Conservation (phyloP, 2,329 filamentous ascomycete species). For the Trichoderma brevicompactum region DNA sequence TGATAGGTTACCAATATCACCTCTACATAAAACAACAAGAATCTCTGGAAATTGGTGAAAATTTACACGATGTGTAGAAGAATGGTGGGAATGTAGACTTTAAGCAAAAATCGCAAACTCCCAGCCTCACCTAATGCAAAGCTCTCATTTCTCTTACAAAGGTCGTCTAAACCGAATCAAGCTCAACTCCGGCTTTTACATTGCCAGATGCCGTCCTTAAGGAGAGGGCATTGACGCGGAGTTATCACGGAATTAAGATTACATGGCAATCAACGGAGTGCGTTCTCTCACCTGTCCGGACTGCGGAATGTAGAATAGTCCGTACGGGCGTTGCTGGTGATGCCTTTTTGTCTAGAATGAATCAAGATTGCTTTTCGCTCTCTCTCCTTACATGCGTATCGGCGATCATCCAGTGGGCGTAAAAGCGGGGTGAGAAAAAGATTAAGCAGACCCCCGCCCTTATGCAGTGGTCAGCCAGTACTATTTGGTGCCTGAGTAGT, state of each 20-base stretch:
- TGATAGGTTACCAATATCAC: too few relatives aligned
- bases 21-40: too few relatives aligned
- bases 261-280: not conserved
- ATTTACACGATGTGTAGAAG: not conserved
- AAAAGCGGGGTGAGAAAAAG: constrained; percentile 7
- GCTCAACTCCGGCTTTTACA: not conserved
- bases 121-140: not conserved
- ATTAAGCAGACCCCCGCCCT: not conserved
- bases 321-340: too few relatives aligned
- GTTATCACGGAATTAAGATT: constrained; percentile 5
- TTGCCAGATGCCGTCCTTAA: not conserved
- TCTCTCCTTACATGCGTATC: too few relatives aligned
- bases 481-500: not conserved
- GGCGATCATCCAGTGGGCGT: not conserved
- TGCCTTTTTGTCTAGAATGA: too few relatives aligned
- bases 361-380: not conserved
- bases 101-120: not conserved
- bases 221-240: not conserved
- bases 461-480: not conserved
- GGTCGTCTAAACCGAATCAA: not conserved
- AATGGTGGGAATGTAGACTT: not conserved
- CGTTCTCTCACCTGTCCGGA: too few relatives aligned
- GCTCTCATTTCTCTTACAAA: not conserved
- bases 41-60: too few relatives aligned
- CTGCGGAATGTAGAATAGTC: too few relatives aligned